A percentile compares a stretch with the other conserved stretches of the same genome.
phyloP scores from a whole-genome alignment of 225 moss, liverwort and hornwort species.

The Sphagnum contortum region DNA sequence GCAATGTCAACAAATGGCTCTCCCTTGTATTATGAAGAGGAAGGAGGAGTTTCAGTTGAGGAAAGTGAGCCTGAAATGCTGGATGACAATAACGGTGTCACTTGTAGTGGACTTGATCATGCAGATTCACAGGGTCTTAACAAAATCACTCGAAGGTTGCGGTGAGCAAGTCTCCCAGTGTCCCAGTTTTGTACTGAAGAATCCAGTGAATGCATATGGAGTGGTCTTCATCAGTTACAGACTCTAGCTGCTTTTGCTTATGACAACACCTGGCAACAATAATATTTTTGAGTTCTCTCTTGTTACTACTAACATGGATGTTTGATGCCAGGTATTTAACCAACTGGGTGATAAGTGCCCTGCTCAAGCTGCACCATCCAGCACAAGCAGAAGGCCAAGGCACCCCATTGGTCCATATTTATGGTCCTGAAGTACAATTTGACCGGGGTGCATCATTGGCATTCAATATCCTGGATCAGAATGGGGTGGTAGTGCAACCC shows the following conservation, averaged over 20 bases:
- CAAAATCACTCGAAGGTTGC: constrained; percentile 64
- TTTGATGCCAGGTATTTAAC: constrained; percentile 46
- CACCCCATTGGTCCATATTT: constrained; percentile 60
- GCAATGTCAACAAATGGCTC: constrained; percentile 38
- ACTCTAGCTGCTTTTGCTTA: too few relatives aligned
- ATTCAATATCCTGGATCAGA: constrained; percentile 90
- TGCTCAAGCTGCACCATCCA: constrained; percentile 87
- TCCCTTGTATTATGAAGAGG: constrained; percentile 22
- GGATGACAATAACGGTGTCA: constrained; percentile 35
- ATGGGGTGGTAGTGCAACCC: constrained; percentile 59
- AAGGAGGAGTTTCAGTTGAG: constrained; percentile 1
- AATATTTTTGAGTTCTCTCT: too few relatives aligned
- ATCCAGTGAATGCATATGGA: too few relatives aligned
- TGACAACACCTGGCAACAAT: too few relatives aligned
- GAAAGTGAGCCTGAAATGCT: constrained; percentile 17
- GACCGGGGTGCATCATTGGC: constrained; percentile 83
- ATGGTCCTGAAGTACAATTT: constrained; percentile 86
- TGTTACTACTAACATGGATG: neutral
- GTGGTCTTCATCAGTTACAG: too few relatives aligned
- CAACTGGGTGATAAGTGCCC: constrained; percentile 84
- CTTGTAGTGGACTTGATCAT: constrained; percentile 79
- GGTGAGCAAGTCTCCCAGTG: constrained; percentile 14
- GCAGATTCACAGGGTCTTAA: constrained; percentile 90
- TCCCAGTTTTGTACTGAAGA: too few relatives aligned
- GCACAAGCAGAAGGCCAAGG: constrained; percentile 49